Evolutionary conservation across 1,284 basidiomycete genomes (phyloP).

Genomic region (Meripilus lineatus): DNA sequence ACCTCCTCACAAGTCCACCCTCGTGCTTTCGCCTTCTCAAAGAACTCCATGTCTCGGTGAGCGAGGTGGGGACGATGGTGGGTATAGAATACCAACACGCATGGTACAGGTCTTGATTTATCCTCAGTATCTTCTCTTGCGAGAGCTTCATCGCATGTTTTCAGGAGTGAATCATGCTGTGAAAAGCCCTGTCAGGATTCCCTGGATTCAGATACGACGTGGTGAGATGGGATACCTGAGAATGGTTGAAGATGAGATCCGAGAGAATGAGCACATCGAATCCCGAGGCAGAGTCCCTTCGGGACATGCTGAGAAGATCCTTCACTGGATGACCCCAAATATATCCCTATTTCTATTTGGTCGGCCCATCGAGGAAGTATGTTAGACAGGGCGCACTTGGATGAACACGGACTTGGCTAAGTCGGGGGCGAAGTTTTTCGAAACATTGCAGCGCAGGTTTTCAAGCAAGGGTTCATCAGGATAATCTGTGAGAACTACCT

Average conservation of each 20-base stretch:
- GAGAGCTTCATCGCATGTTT: constrained; percentile 60
- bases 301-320: constrained; percentile 43
- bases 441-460: constrained; percentile 74
- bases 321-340: constrained; percentile 80
- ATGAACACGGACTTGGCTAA: constrained; percentile 38
- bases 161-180: constrained; percentile 80
- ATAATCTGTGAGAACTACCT: constrained; percentile 90
- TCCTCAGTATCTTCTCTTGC: neutral
- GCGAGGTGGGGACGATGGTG: constrained; percentile 89
- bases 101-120: constrained; percentile 32
- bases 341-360: constrained; percentile 60
- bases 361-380: neutral
- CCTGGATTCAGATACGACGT: neutral
- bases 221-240: constrained; percentile 46
- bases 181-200: constrained; percentile 6
- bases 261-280: constrained; percentile 86
- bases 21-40: constrained; percentile 55
- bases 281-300: constrained; percentile 18
- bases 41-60: constrained; percentile 83
- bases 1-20: constrained; percentile 81
- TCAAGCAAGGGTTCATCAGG: constrained; percentile 79
- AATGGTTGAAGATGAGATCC: constrained; percentile 90
- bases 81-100: constrained; percentile 86
- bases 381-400: constrained; percentile 36
- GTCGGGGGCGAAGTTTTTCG: constrained; percentile 44